A percentile compares a stretch with the other conserved stretches of the same genome.
phyloP scores from a whole-genome alignment of 305 asterid genomes.

The Solanum hybrid region DNA sequence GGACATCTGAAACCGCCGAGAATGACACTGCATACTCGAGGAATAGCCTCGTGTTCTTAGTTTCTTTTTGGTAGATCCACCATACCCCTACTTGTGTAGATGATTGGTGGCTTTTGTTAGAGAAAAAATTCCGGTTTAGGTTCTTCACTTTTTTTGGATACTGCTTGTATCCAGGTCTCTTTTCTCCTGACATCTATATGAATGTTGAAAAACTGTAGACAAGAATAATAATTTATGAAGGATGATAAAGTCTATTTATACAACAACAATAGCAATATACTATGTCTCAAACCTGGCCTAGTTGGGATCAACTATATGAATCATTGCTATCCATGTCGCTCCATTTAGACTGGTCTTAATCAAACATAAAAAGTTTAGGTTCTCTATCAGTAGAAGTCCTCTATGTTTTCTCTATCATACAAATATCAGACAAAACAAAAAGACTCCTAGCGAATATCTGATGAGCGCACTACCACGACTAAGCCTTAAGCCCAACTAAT shows the following conservation, averaged over 20 bases:
- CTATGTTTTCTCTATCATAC: not conserved
- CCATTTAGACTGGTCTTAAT: not conserved
- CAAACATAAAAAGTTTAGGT: not conserved
- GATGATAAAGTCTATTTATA: not conserved
- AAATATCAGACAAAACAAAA: not conserved
- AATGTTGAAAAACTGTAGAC: not conserved
- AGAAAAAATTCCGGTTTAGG: not conserved
- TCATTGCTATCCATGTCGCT: not conserved
- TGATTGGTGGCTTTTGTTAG: not conserved
- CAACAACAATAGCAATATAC: not conserved
- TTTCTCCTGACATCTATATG: not conserved
- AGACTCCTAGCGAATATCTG: not conserved
- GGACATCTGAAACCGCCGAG: not conserved
- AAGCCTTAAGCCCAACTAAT: not conserved
- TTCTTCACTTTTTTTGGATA: not conserved
- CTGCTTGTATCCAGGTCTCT: not conserved
- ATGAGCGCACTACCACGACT: not conserved
- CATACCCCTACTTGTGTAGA: not conserved
- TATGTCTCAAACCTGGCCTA: not conserved
- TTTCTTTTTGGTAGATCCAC: not conserved
- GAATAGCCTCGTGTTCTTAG: not conserved
- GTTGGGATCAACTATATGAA: not conserved
- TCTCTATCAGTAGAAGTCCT: not conserved
- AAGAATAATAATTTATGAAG: not conserved
- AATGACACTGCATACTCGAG: not conserved